Conservation (phyloP, 441 rosid species). For the Omphalea diandra region DNA sequence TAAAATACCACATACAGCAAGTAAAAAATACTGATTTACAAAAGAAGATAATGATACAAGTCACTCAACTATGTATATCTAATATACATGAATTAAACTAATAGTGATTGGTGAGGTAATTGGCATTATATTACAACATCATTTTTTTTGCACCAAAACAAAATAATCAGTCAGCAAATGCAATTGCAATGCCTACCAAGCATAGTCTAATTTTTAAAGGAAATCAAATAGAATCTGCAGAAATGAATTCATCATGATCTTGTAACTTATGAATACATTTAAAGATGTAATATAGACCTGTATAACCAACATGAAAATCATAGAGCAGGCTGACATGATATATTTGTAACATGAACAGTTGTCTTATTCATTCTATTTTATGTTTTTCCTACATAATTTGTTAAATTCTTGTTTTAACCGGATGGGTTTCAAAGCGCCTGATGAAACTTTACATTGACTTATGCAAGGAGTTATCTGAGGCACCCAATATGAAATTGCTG, state of each 20-base stretch:
- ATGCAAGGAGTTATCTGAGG: slow-evolving; percentile 66
- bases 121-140: too few relatives aligned
- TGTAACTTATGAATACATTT: neutral
- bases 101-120: too few relatives aligned
- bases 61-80: too few relatives aligned
- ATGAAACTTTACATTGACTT: slow-evolving; percentile 81
- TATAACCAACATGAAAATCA: neutral
- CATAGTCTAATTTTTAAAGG: neutral
- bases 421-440: slow-evolving; percentile 94
- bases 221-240: neutral
- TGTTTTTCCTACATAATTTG: slow-evolving; percentile 8
- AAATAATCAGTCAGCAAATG: too few relatives aligned
- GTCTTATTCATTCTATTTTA: neutral
- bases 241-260: slow-evolving; percentile 7
- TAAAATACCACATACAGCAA: too few relatives aligned
- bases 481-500: slow-evolving; percentile 79
- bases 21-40: too few relatives aligned
- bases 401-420: slow-evolving; percentile 39
- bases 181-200: too few relatives aligned
- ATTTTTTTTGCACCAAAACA: too few relatives aligned
- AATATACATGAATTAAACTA: too few relatives aligned
- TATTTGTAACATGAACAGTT: neutral
- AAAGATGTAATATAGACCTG: neutral
- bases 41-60: too few relatives aligned
- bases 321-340: neutral